A percentile compares a stretch with the other conserved stretches of the same genome.
Conservation (phyloP, 73 alveolate species). For the Uronychia setigera region DNA sequence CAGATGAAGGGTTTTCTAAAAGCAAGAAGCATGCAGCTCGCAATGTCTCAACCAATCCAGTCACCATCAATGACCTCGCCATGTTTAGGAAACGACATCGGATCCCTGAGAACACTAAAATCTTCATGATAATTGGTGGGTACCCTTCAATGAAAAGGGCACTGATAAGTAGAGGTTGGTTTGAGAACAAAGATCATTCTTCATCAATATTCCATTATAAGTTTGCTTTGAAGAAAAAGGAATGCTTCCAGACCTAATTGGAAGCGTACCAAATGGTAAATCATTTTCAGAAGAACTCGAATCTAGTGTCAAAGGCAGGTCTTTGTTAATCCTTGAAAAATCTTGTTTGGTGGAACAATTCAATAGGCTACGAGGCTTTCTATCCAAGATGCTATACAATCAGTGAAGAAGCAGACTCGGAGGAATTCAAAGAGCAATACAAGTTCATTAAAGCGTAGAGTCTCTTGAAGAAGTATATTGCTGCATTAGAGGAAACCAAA, state of each 20-base stretch:
- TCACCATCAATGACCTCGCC: constrained; percentile 5
- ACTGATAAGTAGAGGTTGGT: not conserved
- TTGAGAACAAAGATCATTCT: not conserved
- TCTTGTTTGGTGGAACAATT: not conserved
- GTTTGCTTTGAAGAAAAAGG: not conserved
- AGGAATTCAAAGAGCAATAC: not conserved
- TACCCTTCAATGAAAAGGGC: constrained; percentile 1
- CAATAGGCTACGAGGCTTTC: not conserved
- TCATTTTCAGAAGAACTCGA: not conserved
- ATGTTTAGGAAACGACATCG: not conserved
- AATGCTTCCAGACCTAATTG: not conserved
- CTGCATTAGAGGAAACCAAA: not conserved
- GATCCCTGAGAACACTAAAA: not conserved
- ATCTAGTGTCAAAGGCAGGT: not conserved
- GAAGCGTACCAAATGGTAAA: not conserved
- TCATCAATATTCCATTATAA: not conserved
- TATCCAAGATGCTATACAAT: not conserved
- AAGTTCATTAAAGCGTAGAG: not conserved
- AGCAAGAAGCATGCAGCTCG: not conserved
- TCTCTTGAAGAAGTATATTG: not conserved
- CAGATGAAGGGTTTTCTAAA: not conserved
- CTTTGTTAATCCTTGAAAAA: not conserved
- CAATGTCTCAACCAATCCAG: not conserved
- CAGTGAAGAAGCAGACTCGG: not conserved
- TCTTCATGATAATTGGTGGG: not conserved